Conservation (phyloP, 2,329 filamentous ascomycete genomes). For the Penicillium sp. region DNA sequence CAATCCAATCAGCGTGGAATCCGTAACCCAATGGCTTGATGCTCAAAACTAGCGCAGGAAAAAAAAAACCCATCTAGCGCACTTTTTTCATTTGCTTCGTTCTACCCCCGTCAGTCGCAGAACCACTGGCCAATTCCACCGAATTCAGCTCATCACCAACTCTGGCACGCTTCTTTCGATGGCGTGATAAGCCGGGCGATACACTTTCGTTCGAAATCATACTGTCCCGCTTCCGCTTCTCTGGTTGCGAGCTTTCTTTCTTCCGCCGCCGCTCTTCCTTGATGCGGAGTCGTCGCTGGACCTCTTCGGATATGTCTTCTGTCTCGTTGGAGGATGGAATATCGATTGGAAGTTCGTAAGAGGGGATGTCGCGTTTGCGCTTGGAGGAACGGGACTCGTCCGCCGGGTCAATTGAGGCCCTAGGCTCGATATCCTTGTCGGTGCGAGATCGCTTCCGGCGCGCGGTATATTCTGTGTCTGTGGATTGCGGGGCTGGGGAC, state of each 20-base stretch:
- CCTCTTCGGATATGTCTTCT: conserved; percentile 48
- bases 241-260: conserved; percentile 29
- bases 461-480: conserved; percentile 12
- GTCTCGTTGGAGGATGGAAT: conserved; percentile 30
- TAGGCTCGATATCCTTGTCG: conserved; percentile 3
- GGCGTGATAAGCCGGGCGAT: conserved; percentile 13
- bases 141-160: background rate
- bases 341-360: conserved; percentile 5
- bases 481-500: conserved; percentile 2
- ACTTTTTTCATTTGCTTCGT: background rate
- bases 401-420: background rate
- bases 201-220: conserved; percentile 28
- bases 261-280: conserved; percentile 41
- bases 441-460: conserved; percentile 15
- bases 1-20: background rate
- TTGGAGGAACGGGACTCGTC: conserved; percentile 13
- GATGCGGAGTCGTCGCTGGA: conserved; percentile 44
- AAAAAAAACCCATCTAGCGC: background rate
- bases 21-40: background rate
- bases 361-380: conserved; percentile 6
- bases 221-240: conserved; percentile 45
- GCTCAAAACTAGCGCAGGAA: background rate
- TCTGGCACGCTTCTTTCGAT: conserved; percentile 25
- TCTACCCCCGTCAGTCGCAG: background rate
- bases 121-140: background rate